These are phyloP conservation scores for Fraxinus baroniana DNA, from an alignment of 305 asterid species.

Conservation along the genomic window DNA sequence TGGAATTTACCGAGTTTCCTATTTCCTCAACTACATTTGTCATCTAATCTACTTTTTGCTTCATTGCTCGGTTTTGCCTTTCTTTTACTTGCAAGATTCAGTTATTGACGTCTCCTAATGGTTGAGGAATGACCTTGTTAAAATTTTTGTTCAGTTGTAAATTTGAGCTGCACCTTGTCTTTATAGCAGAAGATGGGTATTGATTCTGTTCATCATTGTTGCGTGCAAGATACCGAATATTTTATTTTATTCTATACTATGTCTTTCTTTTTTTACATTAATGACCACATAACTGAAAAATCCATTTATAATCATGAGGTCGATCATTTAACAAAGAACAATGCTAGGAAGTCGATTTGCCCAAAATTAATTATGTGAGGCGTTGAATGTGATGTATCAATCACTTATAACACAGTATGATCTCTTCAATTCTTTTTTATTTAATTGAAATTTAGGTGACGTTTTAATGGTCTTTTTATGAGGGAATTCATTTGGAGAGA, in stretches of 20 bases:
- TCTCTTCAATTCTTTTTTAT: too few relatives aligned
- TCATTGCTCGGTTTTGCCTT: background rate
- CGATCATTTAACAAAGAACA: background rate
- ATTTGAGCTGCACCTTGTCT: background rate
- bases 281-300: background rate
- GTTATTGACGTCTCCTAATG: background rate
- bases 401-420: too few relatives aligned
- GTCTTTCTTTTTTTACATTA: background rate
- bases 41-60: background rate
- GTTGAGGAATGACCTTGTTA: background rate
- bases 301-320: background rate
- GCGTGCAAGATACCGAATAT: background rate
- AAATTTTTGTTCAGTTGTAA: background rate
- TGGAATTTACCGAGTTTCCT: background rate
- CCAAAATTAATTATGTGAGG: background rate
- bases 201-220: background rate
- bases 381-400: too few relatives aligned
- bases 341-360: background rate
- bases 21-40: background rate
- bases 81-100: background rate
- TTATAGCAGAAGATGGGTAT: background rate
- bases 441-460: too few relatives aligned
- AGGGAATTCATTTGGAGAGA: too few relatives aligned
- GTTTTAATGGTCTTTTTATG: too few relatives aligned
- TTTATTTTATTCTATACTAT: background rate